Conservation (phyloP, 495 filamentous ascomycete genomes). For the Aspergillus affinis region DNA sequence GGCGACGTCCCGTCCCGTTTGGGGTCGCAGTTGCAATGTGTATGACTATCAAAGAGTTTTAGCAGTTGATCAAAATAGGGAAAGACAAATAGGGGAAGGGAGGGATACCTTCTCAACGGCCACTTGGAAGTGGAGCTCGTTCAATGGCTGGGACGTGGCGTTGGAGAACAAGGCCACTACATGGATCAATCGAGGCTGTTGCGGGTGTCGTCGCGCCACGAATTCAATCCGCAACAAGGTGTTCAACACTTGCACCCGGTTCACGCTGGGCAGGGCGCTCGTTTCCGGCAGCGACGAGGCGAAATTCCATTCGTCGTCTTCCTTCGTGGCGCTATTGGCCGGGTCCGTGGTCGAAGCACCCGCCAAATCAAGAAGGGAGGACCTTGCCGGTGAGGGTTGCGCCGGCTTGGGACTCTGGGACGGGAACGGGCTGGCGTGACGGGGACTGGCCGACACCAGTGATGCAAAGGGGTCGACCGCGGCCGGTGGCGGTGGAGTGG, state of each 20-base stretch:
- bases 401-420: conserved; percentile 16
- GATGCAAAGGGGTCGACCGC: conserved; percentile 66
- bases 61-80: background rate
- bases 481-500: conserved; percentile 37
- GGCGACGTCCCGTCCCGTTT: conserved; percentile 71
- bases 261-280: conserved; percentile 49
- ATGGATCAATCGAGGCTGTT: conserved; percentile 47
- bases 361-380: conserved; percentile 47
- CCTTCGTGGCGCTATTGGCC: conserved; percentile 25
- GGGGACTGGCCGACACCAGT: conserved; percentile 57
- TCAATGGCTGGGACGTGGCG: conserved; percentile 64
- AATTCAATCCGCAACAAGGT: conserved; percentile 56
- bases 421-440: conserved; percentile 38
- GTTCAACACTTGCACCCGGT: conserved; percentile 62
- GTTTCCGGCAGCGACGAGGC: conserved; percentile 77
- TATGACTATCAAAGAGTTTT: conserved; percentile 56
- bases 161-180: conserved; percentile 75
- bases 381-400: conserved; percentile 29
- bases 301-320: conserved; percentile 90
- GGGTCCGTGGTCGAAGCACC: conserved; percentile 25
- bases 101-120: conserved; percentile 84
- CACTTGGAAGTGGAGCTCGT: conserved; percentile 83
- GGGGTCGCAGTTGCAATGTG: conserved; percentile 76
- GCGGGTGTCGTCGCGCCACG: conserved; percentile 39
- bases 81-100: background rate